Percentiles rank a stretch among this genome's conserved stretches.
Conservation (phyloP, 1,139 yeast species). For the Diutina neorugosa region DNA sequence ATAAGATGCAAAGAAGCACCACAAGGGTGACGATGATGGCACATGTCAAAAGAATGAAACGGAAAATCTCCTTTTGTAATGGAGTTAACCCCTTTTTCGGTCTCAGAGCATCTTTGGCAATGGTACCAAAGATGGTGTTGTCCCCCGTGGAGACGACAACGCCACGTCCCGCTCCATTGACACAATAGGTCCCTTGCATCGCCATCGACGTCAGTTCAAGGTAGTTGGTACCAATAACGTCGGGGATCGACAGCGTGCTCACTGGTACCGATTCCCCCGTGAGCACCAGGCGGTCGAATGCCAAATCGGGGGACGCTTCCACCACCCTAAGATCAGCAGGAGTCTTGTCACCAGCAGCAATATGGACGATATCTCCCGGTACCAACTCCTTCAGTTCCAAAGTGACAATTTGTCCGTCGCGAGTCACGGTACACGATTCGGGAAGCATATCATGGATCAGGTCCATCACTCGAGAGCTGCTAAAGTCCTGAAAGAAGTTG, state of each 20-base stretch:
- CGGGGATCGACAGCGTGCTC: constrained; percentile 12
- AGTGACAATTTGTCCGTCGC: constrained; percentile 12
- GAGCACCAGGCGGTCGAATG: constrained; percentile 23
- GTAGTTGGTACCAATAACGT: constrained; percentile 21
- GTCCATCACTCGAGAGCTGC: constrained; percentile 36
- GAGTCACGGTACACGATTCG: constrained; percentile 15
- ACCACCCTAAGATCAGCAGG: constrained; percentile 23
- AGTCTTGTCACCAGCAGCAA: constrained; percentile 17
- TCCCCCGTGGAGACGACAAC: constrained; percentile 22
- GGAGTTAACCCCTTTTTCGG: constrained; percentile 21
- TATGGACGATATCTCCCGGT: constrained; percentile 20
- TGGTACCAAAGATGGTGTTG: constrained; percentile 20
- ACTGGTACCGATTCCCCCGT: constrained; percentile 25
- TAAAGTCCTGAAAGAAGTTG: constrained; percentile 39
- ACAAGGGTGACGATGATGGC: constrained; percentile 14
- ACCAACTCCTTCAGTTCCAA: constrained; percentile 16
- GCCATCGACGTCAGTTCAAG: constrained; percentile 31
- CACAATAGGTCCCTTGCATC: constrained; percentile 34
- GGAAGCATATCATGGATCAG: constrained; percentile 37
- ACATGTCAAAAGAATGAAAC: constrained; percentile 16
- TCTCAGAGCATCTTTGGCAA: constrained; percentile 20
- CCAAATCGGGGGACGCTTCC: constrained; percentile 15
- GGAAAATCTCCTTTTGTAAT: constrained; percentile 19
- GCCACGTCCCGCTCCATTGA: constrained; percentile 20
- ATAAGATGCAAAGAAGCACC: constrained; percentile 19